phyloP scores from a whole-genome alignment of 352 stramenopile species.

The Globisporangium orthogonon region DNA sequence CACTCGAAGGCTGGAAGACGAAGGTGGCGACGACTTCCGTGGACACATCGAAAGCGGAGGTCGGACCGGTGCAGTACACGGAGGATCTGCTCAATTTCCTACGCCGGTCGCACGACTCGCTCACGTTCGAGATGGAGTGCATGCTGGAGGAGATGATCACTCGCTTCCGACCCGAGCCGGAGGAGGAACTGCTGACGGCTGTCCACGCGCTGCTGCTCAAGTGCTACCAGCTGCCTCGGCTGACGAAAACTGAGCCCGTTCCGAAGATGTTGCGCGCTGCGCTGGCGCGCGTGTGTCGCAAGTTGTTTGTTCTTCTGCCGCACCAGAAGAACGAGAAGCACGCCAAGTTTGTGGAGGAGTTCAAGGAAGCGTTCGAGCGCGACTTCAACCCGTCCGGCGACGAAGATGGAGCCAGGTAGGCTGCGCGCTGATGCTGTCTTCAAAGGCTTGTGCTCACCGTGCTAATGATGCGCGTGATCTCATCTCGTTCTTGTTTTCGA shows the following conservation, averaged over 20 bases:
- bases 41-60: conserved; percentile 46
- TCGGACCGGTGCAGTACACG: conserved; percentile 86
- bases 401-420: conserved; percentile 14
- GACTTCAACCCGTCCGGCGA: conserved; percentile 60
- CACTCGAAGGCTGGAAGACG: conserved; percentile 63
- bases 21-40: conserved; percentile 42
- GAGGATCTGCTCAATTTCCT: conserved; percentile 95
- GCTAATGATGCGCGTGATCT: not conserved
- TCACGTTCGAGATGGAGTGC: conserved; percentile 95
- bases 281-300: conserved; percentile 88
- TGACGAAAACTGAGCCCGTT: conserved; percentile 73
- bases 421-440: conserved; percentile 1
- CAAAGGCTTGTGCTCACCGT: not conserved
- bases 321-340: conserved; percentile 88
- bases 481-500: too few relatives aligned
- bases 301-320: conserved; percentile 85
- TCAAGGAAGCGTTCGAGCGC: conserved; percentile 80
- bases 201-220: conserved; percentile 95
- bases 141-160: conserved; percentile 99
- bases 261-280: conserved; percentile 88
- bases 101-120: conserved; percentile 81
- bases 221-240: conserved; percentile 85
- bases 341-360: conserved; percentile 81
- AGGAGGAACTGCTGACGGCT: conserved; percentile 96
- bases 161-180: conserved; percentile 94